Conservation (phyloP, 345 rosid genomes). For the Eucalyptus polybractea region DNA sequence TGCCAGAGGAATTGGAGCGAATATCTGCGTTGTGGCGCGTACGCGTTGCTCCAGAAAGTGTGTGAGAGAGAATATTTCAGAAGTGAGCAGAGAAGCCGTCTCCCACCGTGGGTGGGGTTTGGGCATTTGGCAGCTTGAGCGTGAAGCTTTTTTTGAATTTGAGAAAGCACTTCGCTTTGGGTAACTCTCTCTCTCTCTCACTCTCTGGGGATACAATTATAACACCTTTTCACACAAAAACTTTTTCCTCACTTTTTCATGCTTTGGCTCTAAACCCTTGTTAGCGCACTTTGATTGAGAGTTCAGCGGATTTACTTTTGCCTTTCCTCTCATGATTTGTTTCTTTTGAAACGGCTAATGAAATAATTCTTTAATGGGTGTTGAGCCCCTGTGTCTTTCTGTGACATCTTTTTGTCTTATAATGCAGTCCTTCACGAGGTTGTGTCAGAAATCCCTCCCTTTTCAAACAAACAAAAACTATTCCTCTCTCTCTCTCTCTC, state of each 20-base stretch:
- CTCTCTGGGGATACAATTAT: not conserved
- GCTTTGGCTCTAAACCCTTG: not conserved
- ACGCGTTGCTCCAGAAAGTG: not conserved
- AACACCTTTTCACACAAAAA: not conserved
- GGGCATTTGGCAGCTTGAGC: not conserved
- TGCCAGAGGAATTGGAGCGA: not conserved
- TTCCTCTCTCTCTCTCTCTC: not conserved
- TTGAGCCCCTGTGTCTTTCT: constrained; percentile 14
- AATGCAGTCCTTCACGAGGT: constrained; percentile 76
- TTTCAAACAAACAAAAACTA: constrained; percentile 5
- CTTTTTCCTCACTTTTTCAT: not conserved
- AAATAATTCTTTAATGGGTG: not conserved
- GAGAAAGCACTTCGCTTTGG: not conserved
- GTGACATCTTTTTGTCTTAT: constrained; percentile 76
- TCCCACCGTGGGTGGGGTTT: not conserved
- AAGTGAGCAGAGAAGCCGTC: not conserved
- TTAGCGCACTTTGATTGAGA: not conserved
- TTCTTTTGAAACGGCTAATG: not conserved
- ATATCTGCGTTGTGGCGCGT: not conserved
- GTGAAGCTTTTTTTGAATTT: not conserved
- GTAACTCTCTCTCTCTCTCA: not conserved
- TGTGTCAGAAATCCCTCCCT: constrained; percentile 46
- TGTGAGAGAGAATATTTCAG: not conserved
- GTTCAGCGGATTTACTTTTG: not conserved
- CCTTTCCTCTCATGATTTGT: not conserved